phyloP scores from a whole-genome alignment of 495 filamentous ascomycete genomes.

The Penicillium bovifimosum region DNA sequence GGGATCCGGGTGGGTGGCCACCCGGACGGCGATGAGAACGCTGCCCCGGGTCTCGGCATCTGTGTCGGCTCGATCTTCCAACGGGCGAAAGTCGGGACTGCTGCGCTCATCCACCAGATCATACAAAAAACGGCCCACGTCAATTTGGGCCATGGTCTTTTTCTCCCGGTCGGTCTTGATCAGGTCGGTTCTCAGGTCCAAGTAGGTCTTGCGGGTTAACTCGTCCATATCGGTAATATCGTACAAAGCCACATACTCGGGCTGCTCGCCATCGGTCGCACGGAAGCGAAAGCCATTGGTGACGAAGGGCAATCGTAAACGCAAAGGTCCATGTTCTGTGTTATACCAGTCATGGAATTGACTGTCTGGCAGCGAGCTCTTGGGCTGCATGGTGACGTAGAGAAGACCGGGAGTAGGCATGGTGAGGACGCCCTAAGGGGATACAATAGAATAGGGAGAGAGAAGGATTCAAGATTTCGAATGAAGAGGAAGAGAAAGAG shows the following conservation, averaged over 20 bases:
- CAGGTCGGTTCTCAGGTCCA: constrained; percentile 53
- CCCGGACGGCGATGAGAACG: constrained; percentile 55
- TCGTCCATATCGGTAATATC: constrained; percentile 70
- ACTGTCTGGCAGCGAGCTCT: constrained; percentile 52
- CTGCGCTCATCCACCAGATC: constrained; percentile 54
- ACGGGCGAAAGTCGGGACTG: constrained; percentile 46
- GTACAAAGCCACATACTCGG: constrained; percentile 73
- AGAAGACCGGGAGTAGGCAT: constrained; percentile 57
- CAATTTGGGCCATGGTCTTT: constrained; percentile 69
- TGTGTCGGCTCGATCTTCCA: constrained; percentile 53
- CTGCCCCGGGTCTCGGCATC: constrained; percentile 52
- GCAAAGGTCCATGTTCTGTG: constrained; percentile 76
- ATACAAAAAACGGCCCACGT: constrained; percentile 62
- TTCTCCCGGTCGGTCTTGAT: constrained; percentile 69
- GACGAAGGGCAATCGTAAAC: constrained; percentile 67
- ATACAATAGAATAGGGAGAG: background rate
- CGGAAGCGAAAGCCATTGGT: constrained; percentile 73
- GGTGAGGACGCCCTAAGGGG: constrained; percentile 4
- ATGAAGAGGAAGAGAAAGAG: background rate
- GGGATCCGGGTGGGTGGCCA: constrained; percentile 48
- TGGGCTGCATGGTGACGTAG: constrained; percentile 75
- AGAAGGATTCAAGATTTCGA: background rate
- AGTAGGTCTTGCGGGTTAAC: constrained; percentile 60
- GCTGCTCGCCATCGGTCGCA: constrained; percentile 51
- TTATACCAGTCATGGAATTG: constrained; percentile 91